Evolutionary conservation across 805 yeast species (phyloP).

Genomic region (Lachancea meyersii): DNA sequence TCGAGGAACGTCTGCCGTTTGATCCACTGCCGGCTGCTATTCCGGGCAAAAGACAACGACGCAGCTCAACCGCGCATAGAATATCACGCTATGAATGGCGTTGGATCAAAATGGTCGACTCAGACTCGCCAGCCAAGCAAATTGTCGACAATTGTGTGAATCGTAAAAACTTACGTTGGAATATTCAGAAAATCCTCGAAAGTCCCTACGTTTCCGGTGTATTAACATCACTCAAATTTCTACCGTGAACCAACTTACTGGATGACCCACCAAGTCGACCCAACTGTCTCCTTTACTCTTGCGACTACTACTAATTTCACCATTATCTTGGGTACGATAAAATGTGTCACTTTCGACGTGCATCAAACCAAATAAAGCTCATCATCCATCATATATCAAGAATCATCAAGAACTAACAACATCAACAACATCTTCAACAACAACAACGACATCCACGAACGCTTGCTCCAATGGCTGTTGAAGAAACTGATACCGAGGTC

Average conservation of each 20-base stretch:
- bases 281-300: no score
- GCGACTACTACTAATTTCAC: no score
- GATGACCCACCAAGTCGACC: no score
- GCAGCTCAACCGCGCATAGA: slow-evolving; percentile 62
- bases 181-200: slow-evolving; percentile 20
- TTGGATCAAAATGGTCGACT: slow-evolving; percentile 53
- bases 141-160: slow-evolving; percentile 28
- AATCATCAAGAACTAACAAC: no score
- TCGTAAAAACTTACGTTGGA: slow-evolving; percentile 30
- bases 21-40: slow-evolving; percentile 66
- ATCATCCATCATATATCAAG: no score
- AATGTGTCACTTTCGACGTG: no score
- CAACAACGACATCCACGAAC: no score
- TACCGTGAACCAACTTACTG: background rate
- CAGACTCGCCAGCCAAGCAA: slow-evolving; percentile 21
- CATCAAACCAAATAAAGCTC: no score
- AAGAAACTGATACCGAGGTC: slow-evolving; percentile 60
- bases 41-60: slow-evolving; percentile 27
- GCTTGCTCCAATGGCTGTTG: slow-evolving; percentile 69
- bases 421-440: no score
- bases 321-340: no score
- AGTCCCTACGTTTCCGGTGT: slow-evolving; percentile 17
- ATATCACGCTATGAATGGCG: slow-evolving; percentile 91
- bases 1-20: slow-evolving; percentile 87
- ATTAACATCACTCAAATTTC: slow-evolving; percentile 6